Conservation (phyloP, 208 protist species). For the Wallacemonas sp. region DNA sequence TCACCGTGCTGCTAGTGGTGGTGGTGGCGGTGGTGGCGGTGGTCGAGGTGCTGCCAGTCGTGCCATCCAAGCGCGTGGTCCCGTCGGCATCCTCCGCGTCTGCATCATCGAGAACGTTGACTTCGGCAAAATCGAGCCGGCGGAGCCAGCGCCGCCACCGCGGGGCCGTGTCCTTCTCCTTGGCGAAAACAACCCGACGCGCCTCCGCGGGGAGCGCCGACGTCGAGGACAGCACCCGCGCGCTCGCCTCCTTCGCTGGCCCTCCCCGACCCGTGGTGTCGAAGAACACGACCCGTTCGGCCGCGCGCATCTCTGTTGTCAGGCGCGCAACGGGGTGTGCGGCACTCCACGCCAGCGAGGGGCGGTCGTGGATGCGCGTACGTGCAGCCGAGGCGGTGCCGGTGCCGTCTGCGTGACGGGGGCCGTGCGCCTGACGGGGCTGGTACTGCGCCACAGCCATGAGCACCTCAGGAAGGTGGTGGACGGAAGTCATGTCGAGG, state of each 20-base stretch:
- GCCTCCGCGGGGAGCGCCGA: constrained; percentile 11
- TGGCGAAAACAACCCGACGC: background rate
- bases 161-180: background rate
- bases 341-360: constrained; percentile 45
- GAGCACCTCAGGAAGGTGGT: constrained; percentile 11
- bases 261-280: constrained; percentile 11
- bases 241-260: constrained; percentile 1
- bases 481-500: background rate
- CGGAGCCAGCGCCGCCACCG: constrained; percentile 7
- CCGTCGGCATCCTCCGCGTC: background rate
- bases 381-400: background rate
- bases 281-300: constrained; percentile 37
- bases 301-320: constrained; percentile 39
- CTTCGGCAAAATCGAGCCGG: constrained; percentile 13
- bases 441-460: constrained; percentile 5
- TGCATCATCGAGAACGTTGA: background rate
- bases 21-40: background rate
- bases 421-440: constrained; percentile 13
- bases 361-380: constrained; percentile 20
- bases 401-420: background rate
- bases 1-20: no score
- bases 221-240: constrained; percentile 32
- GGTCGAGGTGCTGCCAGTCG: background rate
- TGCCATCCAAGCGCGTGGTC: no score
- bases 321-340: constrained; percentile 38